These are phyloP conservation scores for Hypoxylon sp. DNA, from an alignment of 2,329 filamentous ascomycete genomes.

Conservation along the genomic window DNA sequence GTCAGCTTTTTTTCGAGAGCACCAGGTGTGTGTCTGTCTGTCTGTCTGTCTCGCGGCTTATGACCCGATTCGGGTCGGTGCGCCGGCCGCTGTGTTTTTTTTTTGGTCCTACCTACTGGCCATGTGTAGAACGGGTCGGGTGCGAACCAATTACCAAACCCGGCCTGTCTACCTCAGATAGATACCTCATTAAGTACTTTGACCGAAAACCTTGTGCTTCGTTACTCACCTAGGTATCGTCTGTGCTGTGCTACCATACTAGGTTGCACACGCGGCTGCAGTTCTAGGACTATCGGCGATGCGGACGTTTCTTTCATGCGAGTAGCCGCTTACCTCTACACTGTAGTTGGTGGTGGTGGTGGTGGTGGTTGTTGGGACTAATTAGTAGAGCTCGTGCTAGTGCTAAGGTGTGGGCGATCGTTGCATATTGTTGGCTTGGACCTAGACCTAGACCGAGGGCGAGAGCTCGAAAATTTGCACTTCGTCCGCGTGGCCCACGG, in stretches of 20 bases:
- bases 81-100: slow-evolving; percentile 7
- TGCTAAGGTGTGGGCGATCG: not conserved
- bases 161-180: not conserved
- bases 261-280: not conserved
- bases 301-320: not conserved
- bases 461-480: not conserved
- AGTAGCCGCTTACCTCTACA: not conserved
- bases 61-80: slow-evolving; percentile 29
- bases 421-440: not conserved
- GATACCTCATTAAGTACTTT: too few species aligned
- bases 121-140: slow-evolving; percentile 6
- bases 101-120: not conserved
- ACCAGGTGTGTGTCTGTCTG: not conserved
- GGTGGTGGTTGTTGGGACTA: too few species aligned
- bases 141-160: slow-evolving; percentile 13
- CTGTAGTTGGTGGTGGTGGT: not conserved
- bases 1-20: slow-evolving; percentile 13
- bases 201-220: not conserved
- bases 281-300: not conserved
- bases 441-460: not conserved
- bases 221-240: slow-evolving; percentile 16
- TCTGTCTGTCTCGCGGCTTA: slow-evolving; percentile 40
- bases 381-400: too few species aligned
- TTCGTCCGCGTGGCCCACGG: slow-evolving; percentile 19
- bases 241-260: not conserved